A percentile compares a stretch with the other conserved stretches of the same genome.
Conservation (phyloP, 768 basidiomycete genomes). For the Myochromella boudieri region DNA sequence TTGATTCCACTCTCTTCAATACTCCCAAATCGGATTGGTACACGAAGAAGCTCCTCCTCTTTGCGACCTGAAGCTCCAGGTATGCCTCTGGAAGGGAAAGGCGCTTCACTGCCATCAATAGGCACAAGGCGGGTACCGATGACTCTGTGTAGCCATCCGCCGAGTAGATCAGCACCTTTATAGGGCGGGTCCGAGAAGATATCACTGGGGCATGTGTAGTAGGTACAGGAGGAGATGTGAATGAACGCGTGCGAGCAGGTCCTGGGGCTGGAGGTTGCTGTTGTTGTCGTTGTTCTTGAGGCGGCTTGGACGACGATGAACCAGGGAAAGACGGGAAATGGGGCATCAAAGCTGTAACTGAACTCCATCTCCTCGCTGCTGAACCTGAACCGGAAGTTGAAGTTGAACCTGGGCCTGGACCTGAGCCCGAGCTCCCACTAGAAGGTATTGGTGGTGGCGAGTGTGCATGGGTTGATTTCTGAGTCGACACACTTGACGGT, state of each 20-base stretch:
- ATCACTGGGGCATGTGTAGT: constrained; percentile 15
- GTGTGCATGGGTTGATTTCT: no score
- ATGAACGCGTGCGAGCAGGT: constrained; percentile 29
- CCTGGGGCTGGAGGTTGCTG: constrained; percentile 7
- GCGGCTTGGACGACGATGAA: constrained; percentile 21
- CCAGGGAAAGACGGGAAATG: constrained; percentile 34
- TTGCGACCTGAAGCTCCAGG: constrained; percentile 82
- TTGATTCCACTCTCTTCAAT: constrained; percentile 66
- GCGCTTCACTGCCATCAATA: constrained; percentile 77
- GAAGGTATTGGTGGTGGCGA: constrained; percentile 6
- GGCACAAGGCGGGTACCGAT: constrained; percentile 79
- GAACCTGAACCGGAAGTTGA: constrained; percentile 6
- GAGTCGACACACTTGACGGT: constrained; percentile 13
- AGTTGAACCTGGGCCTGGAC: background rate
- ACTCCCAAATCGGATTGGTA: constrained; percentile 80
- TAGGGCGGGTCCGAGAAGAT: constrained; percentile 51
- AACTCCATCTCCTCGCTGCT: constrained; percentile 40
- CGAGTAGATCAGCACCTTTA: constrained; percentile 79
- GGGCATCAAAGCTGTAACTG: constrained; percentile 39
- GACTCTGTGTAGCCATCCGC: constrained; percentile 94
- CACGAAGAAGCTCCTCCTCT: constrained; percentile 87
- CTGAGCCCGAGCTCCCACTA: background rate
- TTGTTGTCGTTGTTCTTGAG: constrained; percentile 1
- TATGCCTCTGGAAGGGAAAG: constrained; percentile 86
- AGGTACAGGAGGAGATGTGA: constrained; percentile 29